phyloP scores from a whole-genome alignment of 495 filamentous ascomycete species.

The Xylaria nigripes region DNA sequence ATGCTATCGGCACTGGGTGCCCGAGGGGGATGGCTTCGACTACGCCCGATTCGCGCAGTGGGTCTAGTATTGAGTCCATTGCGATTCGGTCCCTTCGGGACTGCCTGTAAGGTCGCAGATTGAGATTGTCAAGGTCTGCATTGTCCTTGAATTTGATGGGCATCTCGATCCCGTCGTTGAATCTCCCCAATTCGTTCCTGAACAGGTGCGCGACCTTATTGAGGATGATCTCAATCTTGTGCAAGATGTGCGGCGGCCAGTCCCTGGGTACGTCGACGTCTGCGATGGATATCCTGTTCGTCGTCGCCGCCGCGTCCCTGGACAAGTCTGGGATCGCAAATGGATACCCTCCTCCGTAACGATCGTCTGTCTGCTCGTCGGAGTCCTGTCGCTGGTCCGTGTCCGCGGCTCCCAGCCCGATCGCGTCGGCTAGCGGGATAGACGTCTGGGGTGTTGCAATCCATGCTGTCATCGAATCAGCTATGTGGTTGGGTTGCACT shows the following conservation, averaged over 20 bases:
- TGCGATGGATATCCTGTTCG: background rate
- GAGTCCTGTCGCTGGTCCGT: too few species aligned
- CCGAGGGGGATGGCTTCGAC: background rate
- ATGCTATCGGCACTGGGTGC: background rate
- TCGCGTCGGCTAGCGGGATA: background rate
- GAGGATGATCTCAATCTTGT: background rate
- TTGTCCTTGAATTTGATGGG: constrained; percentile 3
- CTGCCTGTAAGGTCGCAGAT: background rate
- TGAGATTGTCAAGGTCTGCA: background rate
- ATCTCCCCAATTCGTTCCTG: constrained; percentile 1
- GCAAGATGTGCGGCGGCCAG: background rate
- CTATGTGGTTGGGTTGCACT: background rate
- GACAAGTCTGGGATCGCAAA: background rate
- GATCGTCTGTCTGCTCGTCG: background rate
- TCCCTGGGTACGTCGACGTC: background rate
- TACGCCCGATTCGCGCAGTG: background rate
- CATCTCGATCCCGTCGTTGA: constrained; percentile 13
- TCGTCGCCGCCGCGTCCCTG: background rate
- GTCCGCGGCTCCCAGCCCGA: background rate
- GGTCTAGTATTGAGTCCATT: background rate
- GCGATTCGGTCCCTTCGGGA: background rate
- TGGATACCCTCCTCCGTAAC: background rate
- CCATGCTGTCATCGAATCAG: background rate
- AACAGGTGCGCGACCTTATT: background rate
- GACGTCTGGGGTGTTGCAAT: background rate